Base-by-base conservation (phyloP, 2,329 filamentous ascomycete genomes). In the Pseudonectria buxi region DNA sequence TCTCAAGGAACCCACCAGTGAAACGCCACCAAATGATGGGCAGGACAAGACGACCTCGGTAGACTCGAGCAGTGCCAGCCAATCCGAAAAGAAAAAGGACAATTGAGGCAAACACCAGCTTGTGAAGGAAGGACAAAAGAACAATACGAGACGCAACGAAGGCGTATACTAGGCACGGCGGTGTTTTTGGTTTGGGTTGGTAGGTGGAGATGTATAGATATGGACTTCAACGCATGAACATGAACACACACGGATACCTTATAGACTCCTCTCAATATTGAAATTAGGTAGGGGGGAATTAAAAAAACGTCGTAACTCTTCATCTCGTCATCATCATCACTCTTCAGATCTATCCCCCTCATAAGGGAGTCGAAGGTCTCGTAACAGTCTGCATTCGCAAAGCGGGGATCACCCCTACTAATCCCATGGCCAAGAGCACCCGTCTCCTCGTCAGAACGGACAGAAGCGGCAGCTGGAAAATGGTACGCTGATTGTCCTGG, bases 1-100 rank as follows among this genome's bases (percentile, higher is more conserved):
- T 12, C 62, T 74, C 35, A 51, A 57, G 33, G 63, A 67, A 29
- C 62, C 65, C 14, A 30, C 34, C n/a, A 33, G 39, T 22, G 28
- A 41, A 16, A 33, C 35, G 10, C 41, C 48, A 3, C 26, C 27
- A 5, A 39, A 43, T 26, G 33, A 39, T n/a, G 37, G 32, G 14
- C 37, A 46, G 15, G 44, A 37, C n/a, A 45, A 44, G 22, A 24
- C 39, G 13, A 41, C 36, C 13, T 26, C 39, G 7, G 40, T 43
- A 18, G 37, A 40, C 22, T 32, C 40, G 35, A 42, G 31, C 10
- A 35, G 36, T 14, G 41, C 45, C 9, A 36, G 39, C 9, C 28
- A 34, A 26, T n/a, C 40, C 24, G 41, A 47, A 29, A 37, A 35
- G 11, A 49, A 48, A 41, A 45, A 50, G 36, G 37, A 47, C 11